Evolutionary conservation across 306 rosid species (phyloP), one percentile per base, ranked within the genome.

Genomic region (Pterocarpus macrocarpus): DNA sequence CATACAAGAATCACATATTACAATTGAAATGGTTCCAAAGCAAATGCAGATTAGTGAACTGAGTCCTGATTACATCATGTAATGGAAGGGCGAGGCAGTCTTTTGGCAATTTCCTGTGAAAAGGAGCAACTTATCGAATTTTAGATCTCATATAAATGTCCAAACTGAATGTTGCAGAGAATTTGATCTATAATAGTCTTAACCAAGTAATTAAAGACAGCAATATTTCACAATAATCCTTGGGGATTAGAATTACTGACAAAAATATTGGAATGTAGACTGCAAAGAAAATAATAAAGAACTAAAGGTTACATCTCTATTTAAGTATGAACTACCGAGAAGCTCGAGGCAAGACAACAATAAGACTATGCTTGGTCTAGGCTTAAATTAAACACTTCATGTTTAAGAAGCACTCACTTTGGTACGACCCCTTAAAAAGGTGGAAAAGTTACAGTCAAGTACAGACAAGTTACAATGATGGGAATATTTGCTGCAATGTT

Each of bases 31-130:
- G 81, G 78, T 71, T 81, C 75, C 74, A 76, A 76, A 72, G 78
- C 77, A 63, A 65, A 50, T 71, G 69, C 7, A 33, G 65, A 22
- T 22, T 22, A 22, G 28, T 1, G 28, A 22, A 22, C 28, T 22
- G 28, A 22, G 28, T 22, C 28, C 28, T 58, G 69, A 74, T 15
- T 10, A 43, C 63, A 66, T 86, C 85, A 86, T 67, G 80, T 50
- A 76, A 44, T 16, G 16, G 83, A n/a, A 50, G 89, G 89, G 57
- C 89, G 89, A 72, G 89, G 89, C 75, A 86, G 83, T 16, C 89
- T 86, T 76, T 86, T 86, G 5, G 89, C 89, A 77, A 86, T 86
- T 83, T 86, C 89, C 89, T 86, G 85, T 30, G 6, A 43, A 2
- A n/a, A 7, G 0, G 1, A 76, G 80, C 71, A 32, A 34, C 68